Conservation (phyloP, 345 rosid genomes). For the Conringia planisiliqua region DNA sequence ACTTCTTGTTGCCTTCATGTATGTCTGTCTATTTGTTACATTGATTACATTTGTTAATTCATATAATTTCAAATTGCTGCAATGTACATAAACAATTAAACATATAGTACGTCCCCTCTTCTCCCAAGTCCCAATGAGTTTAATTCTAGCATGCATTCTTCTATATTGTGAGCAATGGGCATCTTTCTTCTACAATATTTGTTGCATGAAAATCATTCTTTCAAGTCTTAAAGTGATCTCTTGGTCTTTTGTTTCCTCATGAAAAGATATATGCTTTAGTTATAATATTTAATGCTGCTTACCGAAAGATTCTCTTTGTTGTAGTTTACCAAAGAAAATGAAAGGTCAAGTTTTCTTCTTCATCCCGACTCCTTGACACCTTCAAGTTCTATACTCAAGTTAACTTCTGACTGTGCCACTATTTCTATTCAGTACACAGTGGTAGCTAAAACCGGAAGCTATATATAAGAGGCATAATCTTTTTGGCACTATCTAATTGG, state of each 20-base stretch:
- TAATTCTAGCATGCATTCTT: not conserved
- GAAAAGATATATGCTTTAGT: not conserved
- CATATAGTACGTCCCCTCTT: not conserved
- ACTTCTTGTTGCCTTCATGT: not conserved
- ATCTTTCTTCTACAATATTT: not conserved
- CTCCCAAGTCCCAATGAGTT: not conserved
- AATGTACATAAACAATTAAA: not conserved
- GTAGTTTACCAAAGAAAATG: conserved; percentile 6
- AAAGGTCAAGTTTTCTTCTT: not conserved
- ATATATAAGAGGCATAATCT: not conserved
- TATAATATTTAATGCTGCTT: not conserved
- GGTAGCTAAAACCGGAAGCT: not conserved
- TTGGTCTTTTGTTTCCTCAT: not conserved
- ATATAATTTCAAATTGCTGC: not conserved
- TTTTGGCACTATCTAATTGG: not conserved
- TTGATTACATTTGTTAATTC: not conserved
- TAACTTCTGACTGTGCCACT: not conserved
- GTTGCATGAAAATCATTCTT: not conserved
- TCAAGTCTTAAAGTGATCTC: not conserved
- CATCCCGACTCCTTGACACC: not conserved
- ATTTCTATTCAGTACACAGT: not conserved
- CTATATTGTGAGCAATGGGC: not conserved
- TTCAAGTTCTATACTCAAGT: not conserved
- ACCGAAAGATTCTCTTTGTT: not conserved
- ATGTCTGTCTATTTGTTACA: not conserved